These are phyloP conservation scores for Phytopythium mirpurense DNA, from an alignment of 352 stramenopile species.

Conservation along the genomic window DNA sequence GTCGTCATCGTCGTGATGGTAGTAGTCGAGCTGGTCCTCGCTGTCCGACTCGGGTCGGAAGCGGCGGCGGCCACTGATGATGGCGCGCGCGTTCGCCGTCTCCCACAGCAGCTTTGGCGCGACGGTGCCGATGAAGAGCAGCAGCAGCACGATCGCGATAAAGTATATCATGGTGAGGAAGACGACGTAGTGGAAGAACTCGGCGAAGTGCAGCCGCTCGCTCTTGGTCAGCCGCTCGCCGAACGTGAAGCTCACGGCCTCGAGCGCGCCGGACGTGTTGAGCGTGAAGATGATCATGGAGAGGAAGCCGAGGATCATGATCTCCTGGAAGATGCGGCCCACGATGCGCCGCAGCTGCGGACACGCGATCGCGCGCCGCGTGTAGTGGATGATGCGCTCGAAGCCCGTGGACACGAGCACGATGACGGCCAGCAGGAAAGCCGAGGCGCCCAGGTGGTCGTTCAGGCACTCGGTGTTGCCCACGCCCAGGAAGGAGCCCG, in stretches of 20 bases:
- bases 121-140: slow-evolving; percentile 82
- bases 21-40: slow-evolving; percentile 11
- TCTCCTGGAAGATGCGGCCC: slow-evolving; percentile 83
- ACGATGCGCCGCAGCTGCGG: slow-evolving; percentile 80
- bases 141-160: slow-evolving; percentile 78
- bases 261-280: slow-evolving; percentile 73
- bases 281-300: slow-evolving; percentile 87
- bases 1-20: slow-evolving; percentile 19
- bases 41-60: slow-evolving; percentile 21
- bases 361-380: slow-evolving; percentile 56
- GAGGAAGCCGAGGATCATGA: slow-evolving; percentile 88
- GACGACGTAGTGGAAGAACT: slow-evolving; percentile 90
- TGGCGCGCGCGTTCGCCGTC: slow-evolving; percentile 18
- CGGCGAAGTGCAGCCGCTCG: slow-evolving; percentile 82
- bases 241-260: slow-evolving; percentile 41
- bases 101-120: slow-evolving; percentile 77
- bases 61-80: slow-evolving; percentile 2
- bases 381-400: slow-evolving; percentile 42
- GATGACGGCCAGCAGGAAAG: slow-evolving; percentile 77
- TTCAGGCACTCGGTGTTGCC: slow-evolving; percentile 77
- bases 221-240: slow-evolving; percentile 37
- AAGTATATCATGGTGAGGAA: slow-evolving; percentile 90
- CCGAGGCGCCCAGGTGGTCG: slow-evolving; percentile 59
- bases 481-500: slow-evolving; percentile 67
- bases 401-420: slow-evolving; percentile 66